Base-by-base conservation (phyloP, 2,329 filamentous ascomycete genomes). In the Cladorrhinum sp. region DNA sequence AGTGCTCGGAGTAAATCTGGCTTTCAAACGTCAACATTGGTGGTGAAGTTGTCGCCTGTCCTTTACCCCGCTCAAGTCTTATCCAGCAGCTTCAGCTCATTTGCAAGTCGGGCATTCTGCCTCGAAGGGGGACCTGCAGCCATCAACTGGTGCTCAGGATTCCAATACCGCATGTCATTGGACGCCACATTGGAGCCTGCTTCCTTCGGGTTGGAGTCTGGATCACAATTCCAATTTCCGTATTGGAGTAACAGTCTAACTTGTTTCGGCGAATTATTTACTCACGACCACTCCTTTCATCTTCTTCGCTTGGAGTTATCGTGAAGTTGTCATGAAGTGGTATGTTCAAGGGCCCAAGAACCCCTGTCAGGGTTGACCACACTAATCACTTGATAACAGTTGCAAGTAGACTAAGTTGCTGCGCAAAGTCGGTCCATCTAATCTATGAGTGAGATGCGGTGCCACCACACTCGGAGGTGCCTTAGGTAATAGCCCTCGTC, bases 121-220 rank as follows among this genome's bases (percentile, higher is more conserved):
- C 54, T 57, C 49, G 39, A 46, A 10, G 20, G 36, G 30, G 33
- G 20, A 23, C 33, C n/a, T 57, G 39, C n/a, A 46, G 39, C 26
- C 39, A 46, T 36, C 54, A 23, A n/a, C 28, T 55, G 53, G 36
- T 30, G 9, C 39, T 24, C 18, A n/a, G 46, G 49, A 3, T 18
- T 24, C 12, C 21, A 48, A 36, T 7, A 20, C 7, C 12, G 39
- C 1, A 6, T 18, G 42, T 20, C 24, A 57, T 57, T 57, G 54
- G 54, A 49, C 54, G 54, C 54, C 54, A 57, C 54, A n/a, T 16
- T 23, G n/a, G 33, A 49, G 54, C 54, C 39, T 48, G 54, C 54
- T 57, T 46, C 36, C 49, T 16, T 5, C 18, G 12, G 6, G 5
- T 21, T 4, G 6, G 21, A 51, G 14, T 16, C 49, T 30, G 12